Conservation (phyloP, 345 rosid genomes). For the Brassica nigra region DNA sequence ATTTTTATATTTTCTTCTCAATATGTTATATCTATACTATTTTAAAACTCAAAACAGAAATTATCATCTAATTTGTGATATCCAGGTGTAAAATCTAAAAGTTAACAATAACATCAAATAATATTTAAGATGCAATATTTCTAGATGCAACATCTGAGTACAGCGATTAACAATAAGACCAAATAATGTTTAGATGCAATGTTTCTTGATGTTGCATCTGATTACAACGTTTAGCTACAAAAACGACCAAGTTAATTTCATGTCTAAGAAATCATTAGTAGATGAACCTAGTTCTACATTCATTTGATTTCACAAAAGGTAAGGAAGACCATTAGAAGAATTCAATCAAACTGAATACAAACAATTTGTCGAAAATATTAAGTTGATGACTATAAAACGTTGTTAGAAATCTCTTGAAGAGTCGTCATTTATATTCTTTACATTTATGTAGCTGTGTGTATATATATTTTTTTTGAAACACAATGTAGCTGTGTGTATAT, state of each 20-base stretch:
- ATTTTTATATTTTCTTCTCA: too few species aligned
- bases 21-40: too few species aligned
- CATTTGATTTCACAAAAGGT: not conserved
- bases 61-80: too few species aligned
- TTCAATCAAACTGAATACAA: not conserved
- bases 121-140: too few species aligned
- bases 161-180: not conserved
- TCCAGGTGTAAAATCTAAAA: too few species aligned
- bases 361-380: not conserved
- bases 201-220: not conserved
- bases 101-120: too few species aligned
- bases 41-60: too few species aligned
- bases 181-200: not conserved
- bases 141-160: not conserved
- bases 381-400: not conserved
- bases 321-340: not conserved
- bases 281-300: not conserved
- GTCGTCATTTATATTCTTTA: not conserved
- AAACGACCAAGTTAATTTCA: not conserved
- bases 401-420: not conserved
- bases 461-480: too few species aligned
- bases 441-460: not conserved
- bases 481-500: not conserved
- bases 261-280: not conserved
- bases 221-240: not conserved